Base-by-base conservation (phyloP, 2,329 filamentous ascomycete genomes). In the Diaporthe batatas region DNA sequence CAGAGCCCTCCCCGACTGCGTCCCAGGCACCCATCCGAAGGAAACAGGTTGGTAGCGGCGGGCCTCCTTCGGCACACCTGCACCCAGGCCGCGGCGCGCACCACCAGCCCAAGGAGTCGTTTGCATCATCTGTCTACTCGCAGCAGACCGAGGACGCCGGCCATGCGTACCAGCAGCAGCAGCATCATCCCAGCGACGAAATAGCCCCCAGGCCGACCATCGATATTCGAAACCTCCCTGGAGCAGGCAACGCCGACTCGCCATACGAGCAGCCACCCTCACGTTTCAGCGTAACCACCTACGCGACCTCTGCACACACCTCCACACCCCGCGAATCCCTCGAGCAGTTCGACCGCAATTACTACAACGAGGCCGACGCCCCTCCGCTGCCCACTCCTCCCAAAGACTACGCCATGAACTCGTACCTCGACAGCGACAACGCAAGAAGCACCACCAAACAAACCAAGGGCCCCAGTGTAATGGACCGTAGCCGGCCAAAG, bases 261-360 rank as follows among this genome's bases (percentile, higher is more conserved):
- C 64, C 86, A 49, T 86, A 86, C 84, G 81, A 83, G 16, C 86
- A 89, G 72, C 89, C 89, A 7, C 80, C 84, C 2, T 92, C 90
- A 64, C 88, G 89, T 58, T 93, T 92, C 80, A 93, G 90, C 80
- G 84, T 88, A 75, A 91, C 89, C 10, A 92, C 90, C 2, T 91
- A 88, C 77, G 86, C 87, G 32, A 89, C 90, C 2, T 87, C 89
- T 6, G 80, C 85, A 57, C 81, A 81, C 42, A 80, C 82, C 16
- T 84, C 81, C 23, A 85, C 80, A 55, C 84, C 82, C 70, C 83
- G 80, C 64, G 76, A 80, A 42, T 83, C 83, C 42, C 75, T 79
- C 23, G 82, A 83, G 70, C 79, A 76, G 68, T 64, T 72, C 64
- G 68, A 70, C 49, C 68, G 68, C 34, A 62, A 62, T 18, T 53